Evolutionary conservation across 2,329 filamentous ascomycete genomes (phyloP), one percentile per base, ranked within the genome.

Genomic region (Botrytis hyacinthi): DNA sequence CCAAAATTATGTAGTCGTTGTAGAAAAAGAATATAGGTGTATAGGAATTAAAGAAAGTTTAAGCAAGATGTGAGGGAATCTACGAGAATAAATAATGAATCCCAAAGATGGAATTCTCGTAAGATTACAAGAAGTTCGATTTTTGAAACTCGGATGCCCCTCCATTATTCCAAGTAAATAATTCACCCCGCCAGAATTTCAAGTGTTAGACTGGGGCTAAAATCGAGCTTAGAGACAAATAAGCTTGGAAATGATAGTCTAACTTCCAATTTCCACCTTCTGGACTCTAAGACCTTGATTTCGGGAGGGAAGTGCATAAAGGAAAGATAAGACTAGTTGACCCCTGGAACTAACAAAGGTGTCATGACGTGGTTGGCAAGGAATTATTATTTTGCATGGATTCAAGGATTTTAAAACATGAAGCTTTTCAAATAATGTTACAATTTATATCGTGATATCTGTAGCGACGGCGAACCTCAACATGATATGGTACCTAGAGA

Each of bases 141-240:
- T 37, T 35, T 51, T 8, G 32, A 67, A 40, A 67, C 32, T 26
- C 29, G 18, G 32, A 54, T 54, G 35, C 46, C 35, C 66, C 66
- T 59, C 66, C 48, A 42, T 54, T 42, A 40, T 69, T 57, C 66
- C 66, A 68, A 68, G 35, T 57, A 57, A 42, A 65, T 57, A 57
- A 69, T 44, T 69, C 66, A 57, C 66, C 37, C 48, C 26, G 16
- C 66, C 48, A 57, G 32, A 16, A 40, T 29, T 9, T 54, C 32
- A 54, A 32, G 29, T 14, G 26, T n/a, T 54, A 12, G 48, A 7
- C 48, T 54, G 48, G 48, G 48, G 48, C n/a, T 29, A 63, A 40
- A 44, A 32, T 22, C 22, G 42, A 26, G 26, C 12, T 32, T 46
- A 3, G 29, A 4, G n/a, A 20, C 61, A 46, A 65, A 46, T 46